Evolutionary conservation across 192 early-diverging fungal genomes (phyloP), one percentile per base, ranked within the genome.

Genomic region (Phycomyces nitens): DNA sequence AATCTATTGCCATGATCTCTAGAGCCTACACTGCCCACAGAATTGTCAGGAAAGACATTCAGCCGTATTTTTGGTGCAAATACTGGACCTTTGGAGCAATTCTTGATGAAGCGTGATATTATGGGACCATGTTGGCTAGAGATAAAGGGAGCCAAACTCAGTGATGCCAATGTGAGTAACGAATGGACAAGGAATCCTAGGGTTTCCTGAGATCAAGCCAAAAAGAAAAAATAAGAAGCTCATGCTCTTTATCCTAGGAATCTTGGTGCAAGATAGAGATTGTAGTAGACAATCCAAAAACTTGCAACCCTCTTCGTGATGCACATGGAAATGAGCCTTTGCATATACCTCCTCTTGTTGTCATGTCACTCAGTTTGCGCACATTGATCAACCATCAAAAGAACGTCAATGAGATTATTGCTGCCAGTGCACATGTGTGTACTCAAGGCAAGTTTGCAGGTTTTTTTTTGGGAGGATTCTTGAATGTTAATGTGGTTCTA

Each of bases 81-180:
- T 47, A 93, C 93, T 12, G 85, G 77, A 43, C 89, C 93, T 1
- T 76, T 98, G n/a, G 98, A 99, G 75, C 84, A 91, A 23, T 89
- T 99, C 52, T 69, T 98, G n/a, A 82, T 96, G 22, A 94, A 98
- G 74, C 83, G 95, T 21, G 87, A 92, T 58, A 75, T 99, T 24
- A 98, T 94, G 93, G 98, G 98, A 0, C 98, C 98, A 6, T 90
- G 88, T 60, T 99, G 98, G 98, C 75, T 99, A 0, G 69, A 80
- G 14, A 82, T 97, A 26, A 77, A 73, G 39, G 62, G 90, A 20
- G 81, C 88, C 0, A 66, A 75, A 18, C 63, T 86, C 3, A 79
- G 68, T 41, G 68, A 62, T 27, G 65, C 68, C 10, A 84, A 77
- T 58, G 85, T 86, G 65, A 53, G 49, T 51, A 6, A 40, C n/a